Evolutionary conservation across 305 asterid genomes (phyloP), one percentile per base, ranked within the genome.

Genomic region (Coffea humblotiana): DNA sequence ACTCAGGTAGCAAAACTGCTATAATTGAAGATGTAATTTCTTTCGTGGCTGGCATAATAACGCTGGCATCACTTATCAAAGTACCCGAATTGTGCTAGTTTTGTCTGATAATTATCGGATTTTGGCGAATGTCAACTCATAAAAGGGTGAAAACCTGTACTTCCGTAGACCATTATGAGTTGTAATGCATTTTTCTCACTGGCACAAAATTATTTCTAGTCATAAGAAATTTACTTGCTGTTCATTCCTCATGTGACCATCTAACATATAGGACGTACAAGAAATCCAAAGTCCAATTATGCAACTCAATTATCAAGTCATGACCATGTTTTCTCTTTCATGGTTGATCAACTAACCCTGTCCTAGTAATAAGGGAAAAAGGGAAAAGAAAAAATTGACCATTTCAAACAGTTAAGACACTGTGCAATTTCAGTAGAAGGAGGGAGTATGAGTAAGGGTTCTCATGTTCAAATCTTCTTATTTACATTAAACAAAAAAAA

Each of bases 11-110:
- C 71, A 66, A 66, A 32, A 11, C 32, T 19, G 27, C 12, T 9
- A 74, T 32, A 10, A 75, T 37, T 60, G 70, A 40, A 76, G 43
- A n/a, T 68, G 52, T 45, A 40, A 61, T 63, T 66, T 14, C 21
- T 23, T 66, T 66, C 14, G 23, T 1, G n/a, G 37, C 23, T 52
- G n/a, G 18, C 25, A 45, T n/a, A 76, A 37, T 21, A 6, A 13
- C 18, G 23, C 32, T 8, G 27, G 45, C 75, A 9, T 25, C n/a
- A 8, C 25, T 14, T 14, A 61, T 23, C 56, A 23, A 32, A 40
- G 70, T 75, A 37, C 56, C 32, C 23, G 12, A 61, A 76, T 61
- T 61, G 63, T 54, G 51, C 23, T 54, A 74, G 21, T 56, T 74
- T 74, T 35, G 43, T 51, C 19, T 3, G 6, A 25, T 25, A 7